Percentiles rank a stretch among this genome's conserved stretches.
These are phyloP conservation scores for Parathielavia appendiculata DNA, from an alignment of 495 filamentous ascomycete genomes.

Conservation along the genomic window DNA sequence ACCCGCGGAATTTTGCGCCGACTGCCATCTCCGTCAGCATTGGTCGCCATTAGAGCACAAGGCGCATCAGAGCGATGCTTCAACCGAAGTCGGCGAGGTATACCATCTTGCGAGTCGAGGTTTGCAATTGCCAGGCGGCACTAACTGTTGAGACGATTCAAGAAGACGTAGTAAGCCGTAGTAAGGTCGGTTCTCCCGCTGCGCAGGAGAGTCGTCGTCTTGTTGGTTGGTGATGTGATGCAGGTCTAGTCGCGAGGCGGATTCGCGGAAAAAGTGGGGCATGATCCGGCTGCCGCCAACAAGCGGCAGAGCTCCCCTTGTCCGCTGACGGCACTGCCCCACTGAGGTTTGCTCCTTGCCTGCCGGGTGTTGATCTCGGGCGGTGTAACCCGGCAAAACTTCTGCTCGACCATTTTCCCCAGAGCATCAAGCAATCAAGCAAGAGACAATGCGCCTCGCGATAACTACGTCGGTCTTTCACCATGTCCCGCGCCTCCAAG, in stretches of 20 bases:
- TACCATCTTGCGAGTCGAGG: slow-evolving; percentile 5
- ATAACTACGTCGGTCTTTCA: slow-evolving; percentile 3
- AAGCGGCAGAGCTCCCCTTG: slow-evolving; percentile 13
- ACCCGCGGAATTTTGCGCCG: slow-evolving; percentile 95
- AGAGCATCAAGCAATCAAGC: background rate
- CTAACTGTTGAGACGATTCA: too few relatives aligned
- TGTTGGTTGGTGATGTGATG: background rate
- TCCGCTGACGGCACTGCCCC: slow-evolving; percentile 14
- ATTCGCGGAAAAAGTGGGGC: slow-evolving; percentile 8
- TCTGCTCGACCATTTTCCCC: background rate
- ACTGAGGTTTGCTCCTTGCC: background rate
- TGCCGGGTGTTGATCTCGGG: slow-evolving; percentile 8
- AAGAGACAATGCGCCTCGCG: background rate
- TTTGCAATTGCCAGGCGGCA: background rate
- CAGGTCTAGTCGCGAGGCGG: slow-evolving; percentile 4
- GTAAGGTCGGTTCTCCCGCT: background rate
- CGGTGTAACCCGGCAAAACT: slow-evolving; percentile 17
- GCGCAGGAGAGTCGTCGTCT: background rate
- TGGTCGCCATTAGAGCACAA: background rate
- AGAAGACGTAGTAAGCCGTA: background rate
- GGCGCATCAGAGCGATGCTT: background rate
- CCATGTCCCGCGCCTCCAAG: slow-evolving; percentile 87
- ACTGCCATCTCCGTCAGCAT: slow-evolving; percentile 47
- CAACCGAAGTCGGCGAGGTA: background rate
- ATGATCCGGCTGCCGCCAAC: slow-evolving; percentile 1